Base-by-base conservation (phyloP, 2,329 filamentous ascomycete species). In the Alternaria arborescens region DNA sequence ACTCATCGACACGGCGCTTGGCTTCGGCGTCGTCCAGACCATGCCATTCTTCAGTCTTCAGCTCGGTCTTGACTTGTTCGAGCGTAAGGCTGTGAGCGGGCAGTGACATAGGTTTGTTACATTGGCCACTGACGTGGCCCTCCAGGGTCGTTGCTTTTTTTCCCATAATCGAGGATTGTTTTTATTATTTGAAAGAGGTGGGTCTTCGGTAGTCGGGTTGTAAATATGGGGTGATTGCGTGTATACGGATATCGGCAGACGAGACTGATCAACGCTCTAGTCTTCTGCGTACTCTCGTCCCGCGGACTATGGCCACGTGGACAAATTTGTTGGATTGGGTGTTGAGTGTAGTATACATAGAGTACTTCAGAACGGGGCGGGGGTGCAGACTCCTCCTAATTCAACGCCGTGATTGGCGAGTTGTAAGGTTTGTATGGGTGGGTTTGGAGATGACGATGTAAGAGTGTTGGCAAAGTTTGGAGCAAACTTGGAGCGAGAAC, bases 21-120 rank as follows among this genome's bases (percentile, higher is more conserved):
- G 91, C 89, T 71, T 90, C 86, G 8, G 80, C 76, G 18, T 85
- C 83, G 12, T 84, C 86, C 36, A 93, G 81, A 41, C 91, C 91
- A 73, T 84, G 88, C 68, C 92, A 89, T 53, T 88, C 75, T 72
- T 90, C 83, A 43, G 89, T 89, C 26, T 83, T 81, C 55, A 91
- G 82, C 65, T 86, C 84, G 59, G 84, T 80, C 42, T 86, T 77
- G 32, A 87, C 82, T 50, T 83, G 78, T 28, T 83, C 78, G 65
- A 81, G 78, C 12, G 82, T 76, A 48, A 92, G 80, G 41, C 85
- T 81, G 73, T 92, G 89, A 8, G 89, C 86, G 8, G 88, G 88
- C 34, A 82, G 80, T 30, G 86, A 85, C 44, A 91, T 77, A n/a
- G 84, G 84, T 60, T 77, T 80, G 63, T 82, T 82, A 16, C 75